A percentile compares a stretch with the other conserved stretches of the same genome.
Evolutionary conservation across 495 filamentous ascomycete genomes (phyloP).

Genomic region (Recurvomyces mirabilis): DNA sequence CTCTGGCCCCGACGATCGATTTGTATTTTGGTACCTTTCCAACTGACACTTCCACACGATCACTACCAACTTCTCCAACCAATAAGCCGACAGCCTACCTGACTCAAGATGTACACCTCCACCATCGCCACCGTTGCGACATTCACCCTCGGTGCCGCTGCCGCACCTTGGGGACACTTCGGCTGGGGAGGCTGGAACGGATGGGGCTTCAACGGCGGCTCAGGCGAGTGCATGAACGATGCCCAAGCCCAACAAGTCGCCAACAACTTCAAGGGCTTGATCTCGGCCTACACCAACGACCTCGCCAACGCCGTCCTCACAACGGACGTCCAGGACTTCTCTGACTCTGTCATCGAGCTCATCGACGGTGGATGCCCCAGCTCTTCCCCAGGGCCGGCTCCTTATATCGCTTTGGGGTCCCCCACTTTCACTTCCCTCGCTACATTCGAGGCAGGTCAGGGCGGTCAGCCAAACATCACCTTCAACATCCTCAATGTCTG

Average conservation of each 20-base stretch:
- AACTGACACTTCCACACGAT: background rate
- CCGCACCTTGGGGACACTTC: constrained; percentile 1
- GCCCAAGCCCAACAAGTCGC: constrained; percentile 3
- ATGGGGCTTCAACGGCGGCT: background rate
- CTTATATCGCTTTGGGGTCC: background rate
- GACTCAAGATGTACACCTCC: constrained; percentile 1
- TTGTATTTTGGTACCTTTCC: no score
- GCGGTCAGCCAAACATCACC: constrained; percentile 9
- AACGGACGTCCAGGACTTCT: constrained; percentile 4
- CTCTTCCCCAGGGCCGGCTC: no score
- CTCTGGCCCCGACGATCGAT: no score
- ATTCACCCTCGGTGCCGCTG: constrained; percentile 1
- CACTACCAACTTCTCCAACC: background rate
- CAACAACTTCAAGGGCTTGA: constrained; percentile 7
- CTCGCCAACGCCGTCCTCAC: constrained; percentile 3
- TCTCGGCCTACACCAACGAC: constrained; percentile 2
- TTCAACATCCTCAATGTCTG: constrained; percentile 14
- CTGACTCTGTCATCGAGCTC: constrained; percentile 5
- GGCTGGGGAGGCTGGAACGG: background rate
- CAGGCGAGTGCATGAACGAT: constrained; percentile 3
- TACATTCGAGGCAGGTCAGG: constrained; percentile 9
- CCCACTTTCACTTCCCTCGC: constrained; percentile 8
- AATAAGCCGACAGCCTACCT: background rate
- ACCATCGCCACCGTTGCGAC: background rate
- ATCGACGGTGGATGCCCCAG: constrained; percentile 9